phyloP scores from a whole-genome alignment of 257 asterid species.

The Plectranthus barbatus region DNA sequence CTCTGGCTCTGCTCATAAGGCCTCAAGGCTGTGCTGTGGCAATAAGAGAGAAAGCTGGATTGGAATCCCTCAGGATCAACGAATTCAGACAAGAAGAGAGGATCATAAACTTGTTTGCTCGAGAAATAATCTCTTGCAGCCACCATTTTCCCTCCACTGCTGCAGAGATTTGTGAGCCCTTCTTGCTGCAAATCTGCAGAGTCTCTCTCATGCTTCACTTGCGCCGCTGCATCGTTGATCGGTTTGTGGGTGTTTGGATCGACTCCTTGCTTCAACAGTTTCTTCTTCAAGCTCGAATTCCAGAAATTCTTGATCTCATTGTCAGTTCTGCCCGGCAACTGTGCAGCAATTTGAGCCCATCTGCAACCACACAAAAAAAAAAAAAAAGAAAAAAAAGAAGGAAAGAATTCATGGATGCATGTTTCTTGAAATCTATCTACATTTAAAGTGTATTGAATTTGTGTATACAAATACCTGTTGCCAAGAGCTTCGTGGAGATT shows the following conservation, averaged over 20 bases:
- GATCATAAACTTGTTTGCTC: slow-evolving; percentile 25
- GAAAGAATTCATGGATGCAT: too few species aligned
- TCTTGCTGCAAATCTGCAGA: slow-evolving; percentile 6
- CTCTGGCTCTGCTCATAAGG: slow-evolving; percentile 10
- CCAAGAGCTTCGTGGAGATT: slow-evolving; percentile 63
- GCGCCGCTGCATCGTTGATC: slow-evolving; percentile 15
- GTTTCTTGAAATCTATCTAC: too few species aligned
- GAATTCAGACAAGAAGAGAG: slow-evolving; percentile 48
- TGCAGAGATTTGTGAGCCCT: slow-evolving; percentile 6
- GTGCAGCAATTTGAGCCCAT: slow-evolving; percentile 91
- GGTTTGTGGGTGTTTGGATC: slow-evolving; percentile 74
- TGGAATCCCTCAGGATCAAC: slow-evolving; percentile 14
- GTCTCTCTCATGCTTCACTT: slow-evolving; percentile 12
- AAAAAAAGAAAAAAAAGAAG: too few species aligned
- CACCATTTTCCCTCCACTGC: background rate
- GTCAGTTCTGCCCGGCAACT: slow-evolving; percentile 81
- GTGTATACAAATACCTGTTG: slow-evolving; percentile 38
- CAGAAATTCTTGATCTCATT: slow-evolving; percentile 88
- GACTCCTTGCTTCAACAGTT: slow-evolving; percentile 67
- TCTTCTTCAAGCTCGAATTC: slow-evolving; percentile 76
- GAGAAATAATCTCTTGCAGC: too few species aligned
- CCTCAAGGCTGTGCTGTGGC: slow-evolving; percentile 1
- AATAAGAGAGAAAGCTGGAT: slow-evolving; percentile 17
- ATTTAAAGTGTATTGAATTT: background rate
- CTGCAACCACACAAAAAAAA: slow-evolving; percentile 24